Base-by-base conservation (phyloP, 78 protist genomes). In the Fonticula alba region DNA sequence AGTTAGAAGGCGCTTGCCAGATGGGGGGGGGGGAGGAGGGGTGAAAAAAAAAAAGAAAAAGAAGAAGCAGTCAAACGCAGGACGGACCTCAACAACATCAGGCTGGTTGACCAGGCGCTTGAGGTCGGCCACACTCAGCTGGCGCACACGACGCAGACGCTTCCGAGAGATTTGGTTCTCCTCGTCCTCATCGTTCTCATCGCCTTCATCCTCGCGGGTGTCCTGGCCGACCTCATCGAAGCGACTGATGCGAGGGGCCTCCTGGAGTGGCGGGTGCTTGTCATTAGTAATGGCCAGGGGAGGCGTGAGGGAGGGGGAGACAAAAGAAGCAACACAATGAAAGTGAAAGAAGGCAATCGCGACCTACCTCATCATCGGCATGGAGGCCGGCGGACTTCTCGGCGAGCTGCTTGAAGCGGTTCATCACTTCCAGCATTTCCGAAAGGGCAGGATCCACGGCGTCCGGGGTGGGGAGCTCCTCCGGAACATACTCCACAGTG, bases 71-170 rank as follows among this genome's bases (percentile, higher is more conserved):
- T 5, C 63, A 35, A 7, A 58, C 9, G 19, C 33, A 6, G 13
- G 59, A 53, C 75, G 27, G 41, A 58, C 59, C 55, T 82, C 87
- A n/a, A 86, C 83, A 0, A 76, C 72, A 17, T 79, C 82, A 0
- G 92, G 92, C 65, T 80, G 68, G 38, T 54, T 69, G 29, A 87
- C 95, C 2, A 76, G 59, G 66, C 71, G 88, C 72, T 92, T 92
- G 31, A 92, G 74, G 55, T 85, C 76, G 9, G 95, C 94, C 46
- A 92, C 74, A 24, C 72, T 51, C 54, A 82, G 31, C 17, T 78
- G 78, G 37, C 74, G 31, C 58, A 60, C 59, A 65, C 55, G 66
- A 54, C 78, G 78, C 66, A 51, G 57, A 65, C 79, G 68, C 35
- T 65, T 63, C 72, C 73, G 82, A 3, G 85, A 73, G 52, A 82